Percentiles rank a stretch among this genome's conserved stretches.
phyloP scores from a whole-genome alignment of 2,329 filamentous ascomycete genomes.

The Hawksworthiomyces lignivorus region DNA sequence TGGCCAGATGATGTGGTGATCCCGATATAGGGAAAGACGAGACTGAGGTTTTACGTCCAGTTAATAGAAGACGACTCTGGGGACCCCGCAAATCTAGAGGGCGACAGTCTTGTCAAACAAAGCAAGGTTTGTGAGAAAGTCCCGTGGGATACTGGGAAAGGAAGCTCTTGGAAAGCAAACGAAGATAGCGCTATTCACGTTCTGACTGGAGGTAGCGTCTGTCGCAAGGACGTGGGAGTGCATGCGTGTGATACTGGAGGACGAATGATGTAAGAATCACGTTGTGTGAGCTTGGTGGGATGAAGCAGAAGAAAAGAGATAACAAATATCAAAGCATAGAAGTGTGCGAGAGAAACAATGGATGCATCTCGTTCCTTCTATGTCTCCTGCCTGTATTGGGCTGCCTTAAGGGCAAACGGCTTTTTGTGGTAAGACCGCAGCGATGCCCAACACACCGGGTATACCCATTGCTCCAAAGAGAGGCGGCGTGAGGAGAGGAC shows the following conservation, averaged over 20 bases:
- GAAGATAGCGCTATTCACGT: too few species aligned
- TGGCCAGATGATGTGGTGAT: too few species aligned
- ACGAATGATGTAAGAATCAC: not conserved
- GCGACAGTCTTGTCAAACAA: too few species aligned
- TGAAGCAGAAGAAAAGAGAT: not conserved
- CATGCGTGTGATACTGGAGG: not conserved
- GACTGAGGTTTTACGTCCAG: too few species aligned
- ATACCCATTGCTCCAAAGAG: too few species aligned
- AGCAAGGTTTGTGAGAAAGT: too few species aligned
- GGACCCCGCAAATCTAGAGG: not conserved
- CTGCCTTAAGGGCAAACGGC: not conserved
- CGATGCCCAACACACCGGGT: constrained; percentile 6
- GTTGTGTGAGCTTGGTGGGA: not conserved
- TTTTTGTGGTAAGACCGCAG: not conserved
- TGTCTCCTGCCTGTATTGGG: constrained; percentile 4
- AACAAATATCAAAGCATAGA: not conserved
- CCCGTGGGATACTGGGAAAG: too few species aligned
- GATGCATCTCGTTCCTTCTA: not conserved
- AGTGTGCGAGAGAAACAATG: not conserved
- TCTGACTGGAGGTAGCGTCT: too few species aligned
- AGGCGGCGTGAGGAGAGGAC: too few species aligned
- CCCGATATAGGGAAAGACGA: too few species aligned
- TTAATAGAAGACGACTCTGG: not conserved
- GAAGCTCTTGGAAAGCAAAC: not conserved
- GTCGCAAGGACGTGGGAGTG: too few species aligned